These are phyloP conservation scores for Pharnaceum exiguum DNA, from an alignment of 148 eudicot species.

Conservation along the genomic window DNA sequence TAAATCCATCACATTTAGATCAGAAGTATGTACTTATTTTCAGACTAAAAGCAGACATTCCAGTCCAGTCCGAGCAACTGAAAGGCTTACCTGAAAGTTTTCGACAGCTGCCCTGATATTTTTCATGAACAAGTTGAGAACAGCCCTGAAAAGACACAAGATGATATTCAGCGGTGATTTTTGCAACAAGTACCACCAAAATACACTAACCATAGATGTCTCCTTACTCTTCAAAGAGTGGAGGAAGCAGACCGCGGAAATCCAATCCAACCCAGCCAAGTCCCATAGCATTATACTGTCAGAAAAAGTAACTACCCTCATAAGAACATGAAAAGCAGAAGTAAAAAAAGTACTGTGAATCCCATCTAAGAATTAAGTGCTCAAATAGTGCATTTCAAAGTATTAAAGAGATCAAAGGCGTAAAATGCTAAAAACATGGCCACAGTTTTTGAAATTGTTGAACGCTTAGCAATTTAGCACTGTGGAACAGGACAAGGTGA, in stretches of 20 bases:
- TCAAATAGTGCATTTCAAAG: no score
- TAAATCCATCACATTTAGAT: no score
- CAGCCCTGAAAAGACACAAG: conserved; percentile 64
- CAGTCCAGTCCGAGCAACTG: not conserved
- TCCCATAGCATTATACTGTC: conserved; percentile 94
- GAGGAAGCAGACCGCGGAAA: conserved; percentile 94
- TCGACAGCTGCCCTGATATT: conserved; percentile 80
- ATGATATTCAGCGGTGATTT: conserved; percentile 11
- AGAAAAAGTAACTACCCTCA: conserved; percentile 20
- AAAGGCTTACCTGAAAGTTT: conserved; percentile 78
- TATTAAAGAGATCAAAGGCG: no score
- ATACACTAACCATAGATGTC: not conserved
- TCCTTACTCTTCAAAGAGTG: conserved; percentile 92
- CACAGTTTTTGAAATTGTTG: no score
- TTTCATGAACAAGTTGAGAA: conserved; percentile 75
- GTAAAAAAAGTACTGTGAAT: not conserved
- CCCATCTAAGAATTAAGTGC: no score
- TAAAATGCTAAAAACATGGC: no score
- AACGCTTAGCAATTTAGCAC: no score
- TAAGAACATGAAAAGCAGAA: not conserved
- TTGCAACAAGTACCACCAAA: conserved; percentile 1
- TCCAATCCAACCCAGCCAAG: conserved; percentile 99
- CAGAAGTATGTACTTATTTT: not conserved
- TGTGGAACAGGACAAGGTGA: no score
- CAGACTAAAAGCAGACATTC: not conserved